Evolutionary conservation across 305 asterid genomes (phyloP), one percentile per base, ranked within the genome.

Genomic region (Fraxinus paxiana): DNA sequence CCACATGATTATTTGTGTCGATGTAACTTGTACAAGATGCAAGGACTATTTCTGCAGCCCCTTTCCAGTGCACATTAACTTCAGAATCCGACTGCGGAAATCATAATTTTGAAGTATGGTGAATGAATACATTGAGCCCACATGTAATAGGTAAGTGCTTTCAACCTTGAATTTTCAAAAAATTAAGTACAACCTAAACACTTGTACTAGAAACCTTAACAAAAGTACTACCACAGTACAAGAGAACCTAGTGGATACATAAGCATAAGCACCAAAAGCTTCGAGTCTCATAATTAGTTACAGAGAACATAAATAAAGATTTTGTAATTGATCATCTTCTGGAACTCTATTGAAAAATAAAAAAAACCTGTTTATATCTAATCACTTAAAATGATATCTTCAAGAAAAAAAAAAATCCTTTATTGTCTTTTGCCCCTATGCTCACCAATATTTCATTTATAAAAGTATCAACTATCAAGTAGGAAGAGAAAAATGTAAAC

Each of bases 21-120:
- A 95, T 78, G 82, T 89, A 95, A 79, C 90, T 82, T 65, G 94
- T 81, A 84, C 99, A 96, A 76, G 84, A 91, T 84, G 89, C 91
- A 69, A 96, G 93, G 30, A 96, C 92, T 59, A 96, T 92, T 84
- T 94, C 99, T 73, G 99, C 97, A 74, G 99, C 99, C 76, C 99
- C 99, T 88, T 96, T 96, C 98, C 98, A 96, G 79, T 96, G 98
- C 30, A 96, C 85, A 69, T 72, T 95, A 81, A 92, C 80, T 82
- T 90, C 96, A 72, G 94, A 88, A 88, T 91, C 82, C 7, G 87
- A 87, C 97, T 91, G 93, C 85, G 77, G 31, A 46, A 83, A 77
- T 20, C 67, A 56, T 80, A 54, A 38, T 17, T 65, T 17, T 48
- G 6, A 30, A 72, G 3, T 30, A 38, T 79, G 61, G 77, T 74